Evolutionary conservation across 306 rosid genomes (phyloP).

Genomic region (Gastrolobium bilobum): DNA sequence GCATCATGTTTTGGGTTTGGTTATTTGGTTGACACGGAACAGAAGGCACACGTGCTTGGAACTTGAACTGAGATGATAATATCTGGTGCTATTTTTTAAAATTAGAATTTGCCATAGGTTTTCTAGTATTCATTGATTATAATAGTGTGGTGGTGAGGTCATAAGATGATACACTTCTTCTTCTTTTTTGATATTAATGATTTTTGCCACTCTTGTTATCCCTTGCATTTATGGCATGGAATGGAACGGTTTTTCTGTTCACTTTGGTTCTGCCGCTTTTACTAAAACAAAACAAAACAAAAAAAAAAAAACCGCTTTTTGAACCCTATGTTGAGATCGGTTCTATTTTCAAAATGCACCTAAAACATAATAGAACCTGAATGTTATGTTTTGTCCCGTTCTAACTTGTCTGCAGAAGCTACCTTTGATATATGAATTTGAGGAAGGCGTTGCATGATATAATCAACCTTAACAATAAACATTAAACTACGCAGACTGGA

Average conservation of each 20-base stretch:
- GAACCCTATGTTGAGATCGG: no score
- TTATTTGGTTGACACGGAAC: background rate
- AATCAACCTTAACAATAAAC: background rate
- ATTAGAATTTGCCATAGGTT: background rate
- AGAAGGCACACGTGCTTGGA: background rate
- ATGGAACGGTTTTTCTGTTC: no score
- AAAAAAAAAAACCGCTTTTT: no score
- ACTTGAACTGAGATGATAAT: background rate
- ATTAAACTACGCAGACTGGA: background rate
- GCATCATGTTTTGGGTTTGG: background rate
- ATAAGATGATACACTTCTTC: background rate
- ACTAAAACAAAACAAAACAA: no score
- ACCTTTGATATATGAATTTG: background rate
- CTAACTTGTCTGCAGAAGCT: no score
- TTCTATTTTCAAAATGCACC: no score
- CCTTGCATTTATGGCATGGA: background rate
- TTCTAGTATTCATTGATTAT: background rate
- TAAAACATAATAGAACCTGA: no score
- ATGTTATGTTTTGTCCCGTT: no score
- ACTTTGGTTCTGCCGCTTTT: no score
- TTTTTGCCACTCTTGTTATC: background rate
- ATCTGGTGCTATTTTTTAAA: background rate
- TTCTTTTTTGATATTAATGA: background rate
- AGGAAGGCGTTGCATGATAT: background rate
- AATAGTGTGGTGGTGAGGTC: background rate